Evolutionary conservation across 2,329 filamentous ascomycete species (phyloP).

Genomic region (Xylariaceae sp.): DNA sequence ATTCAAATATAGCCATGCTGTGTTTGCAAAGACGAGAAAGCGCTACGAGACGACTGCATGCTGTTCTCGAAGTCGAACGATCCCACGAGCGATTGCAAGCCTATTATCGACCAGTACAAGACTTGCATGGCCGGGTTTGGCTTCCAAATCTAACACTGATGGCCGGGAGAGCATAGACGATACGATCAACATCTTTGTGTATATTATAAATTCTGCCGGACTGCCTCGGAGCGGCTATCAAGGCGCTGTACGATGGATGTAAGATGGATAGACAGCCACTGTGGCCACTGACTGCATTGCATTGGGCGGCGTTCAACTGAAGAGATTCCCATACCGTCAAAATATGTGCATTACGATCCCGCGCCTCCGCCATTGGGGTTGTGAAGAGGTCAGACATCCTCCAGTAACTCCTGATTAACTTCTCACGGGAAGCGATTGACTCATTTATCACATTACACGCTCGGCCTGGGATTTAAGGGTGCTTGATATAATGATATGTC

Average conservation of each 20-base stretch:
- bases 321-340: constrained; percentile 3
- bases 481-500: not conserved
- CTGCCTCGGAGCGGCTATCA: not conserved
- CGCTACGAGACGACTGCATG: constrained; percentile 96
- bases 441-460: not conserved
- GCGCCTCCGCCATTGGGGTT: not conserved
- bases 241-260: constrained; percentile 25
- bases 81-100: constrained; percentile 82
- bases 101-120: constrained; percentile 84
- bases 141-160: constrained; percentile 69
- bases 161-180: not conserved
- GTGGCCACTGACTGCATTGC: constrained; percentile 20
- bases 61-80: constrained; percentile 88
- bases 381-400: not conserved
- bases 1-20: constrained; percentile 79
- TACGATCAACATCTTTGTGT: constrained; percentile 1
- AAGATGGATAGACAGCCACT: constrained; percentile 17
- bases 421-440: not conserved
- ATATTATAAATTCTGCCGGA: constrained; percentile 7
- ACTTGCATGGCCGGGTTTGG: constrained; percentile 93
- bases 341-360: not conserved
- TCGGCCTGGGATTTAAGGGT: not conserved
- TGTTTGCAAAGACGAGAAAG: constrained; percentile 95
- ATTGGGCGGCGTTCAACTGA: constrained; percentile 33
- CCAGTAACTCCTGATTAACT: not conserved